Base-by-base conservation (phyloP, 345 rosid genomes). In the Orychophragmus violaceus region DNA sequence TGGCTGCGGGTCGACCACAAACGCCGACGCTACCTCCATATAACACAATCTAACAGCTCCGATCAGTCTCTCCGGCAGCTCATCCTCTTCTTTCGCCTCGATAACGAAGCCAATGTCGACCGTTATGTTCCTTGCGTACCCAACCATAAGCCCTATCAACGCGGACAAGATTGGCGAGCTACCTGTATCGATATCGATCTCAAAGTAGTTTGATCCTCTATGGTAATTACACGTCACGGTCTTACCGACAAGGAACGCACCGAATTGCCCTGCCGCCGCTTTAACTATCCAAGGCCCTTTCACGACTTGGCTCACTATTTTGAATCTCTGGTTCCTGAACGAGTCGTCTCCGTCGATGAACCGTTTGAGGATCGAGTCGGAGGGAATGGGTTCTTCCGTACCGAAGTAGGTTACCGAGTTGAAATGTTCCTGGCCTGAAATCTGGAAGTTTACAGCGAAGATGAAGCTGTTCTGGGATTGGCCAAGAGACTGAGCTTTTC, bases 241-340 rank as follows among this genome's bases (percentile, higher is more conserved):
- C 44, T 82, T 89, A 21, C 92, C 92, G 17, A 79, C 33, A 35
- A 91, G 60, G 24, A 93, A 89, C 25, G 96, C 92, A 2, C 89
- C 78, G 72, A 78, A 80, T 13, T 62, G 86, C 5, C 92, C 98
- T 8, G 88, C 87, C 13, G 95, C 46, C 18, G 84, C 83, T 72
- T 78, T 85, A 65, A 83, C 90, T 24, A 89, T 60, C 96, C 95
- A 76, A 2, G 95, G 96, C 3, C 95, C 98, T 78, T 91, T 84
- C 25, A 78, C 88, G 69, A 89, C 88, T 36, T 83, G 78, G 60
- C 78, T 87, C 74, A 89, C 86, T 35, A 86, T 74, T 78, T 92
- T 92, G 69, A 92, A 84, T 58, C 95, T 86, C 53, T 76, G 76
- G 62, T 87, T 78, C 71, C 90, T 59, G 32, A 80, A 91, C 11